Evolutionary conservation across 2,329 filamentous ascomycete genomes (phyloP), one percentile per base, ranked within the genome.

Genomic region (Fusarium veterinarium): DNA sequence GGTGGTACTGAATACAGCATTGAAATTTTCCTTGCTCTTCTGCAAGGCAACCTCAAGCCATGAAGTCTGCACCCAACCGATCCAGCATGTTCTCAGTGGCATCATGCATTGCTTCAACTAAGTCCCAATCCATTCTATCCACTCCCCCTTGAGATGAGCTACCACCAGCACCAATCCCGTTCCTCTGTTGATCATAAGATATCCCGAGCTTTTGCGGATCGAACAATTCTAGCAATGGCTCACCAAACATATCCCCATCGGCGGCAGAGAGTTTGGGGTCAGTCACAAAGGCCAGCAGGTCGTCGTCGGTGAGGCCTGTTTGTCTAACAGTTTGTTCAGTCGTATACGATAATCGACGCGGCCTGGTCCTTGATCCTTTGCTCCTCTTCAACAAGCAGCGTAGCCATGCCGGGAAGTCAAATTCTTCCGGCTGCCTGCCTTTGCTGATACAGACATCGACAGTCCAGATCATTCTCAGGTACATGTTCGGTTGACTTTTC

Each of bases 291-390:
- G 30, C n/a, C 16, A 49, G 12, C 9, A 23, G 30, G 16, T 33
- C 11, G 6, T 49, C 46, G 8, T 9, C 16, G 5, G 14, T 6
- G 16, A n/a, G 30, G 1, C 16, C 4, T 19, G 30, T 8, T 3
- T 33, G 46, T 12, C 9, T 10, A 49, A n/a, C 14, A 2, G n/a
- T 12, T 17, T 23, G 11, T 4, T 33, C 46, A 23, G 4, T 12
- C 5, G 16, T 5, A 8, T 33, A 49, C 19, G 30, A n/a, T 3
- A 23, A 11, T 1, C 30, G 30, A 5, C 4, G 6, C 6, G n/a
- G 30, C 16, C 46, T 23, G 5, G 10, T 17, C 5, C 16, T 49
- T 33, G 46, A 33, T 23, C 30, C 46, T 19, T 33, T 49, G 30
- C 30, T 49, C n/a, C 46, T 17, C 30, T 49, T 30, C 2, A 49